phyloP scores from a whole-genome alignment of 2,329 filamentous ascomycete genomes.

The Helotiales sp. region DNA sequence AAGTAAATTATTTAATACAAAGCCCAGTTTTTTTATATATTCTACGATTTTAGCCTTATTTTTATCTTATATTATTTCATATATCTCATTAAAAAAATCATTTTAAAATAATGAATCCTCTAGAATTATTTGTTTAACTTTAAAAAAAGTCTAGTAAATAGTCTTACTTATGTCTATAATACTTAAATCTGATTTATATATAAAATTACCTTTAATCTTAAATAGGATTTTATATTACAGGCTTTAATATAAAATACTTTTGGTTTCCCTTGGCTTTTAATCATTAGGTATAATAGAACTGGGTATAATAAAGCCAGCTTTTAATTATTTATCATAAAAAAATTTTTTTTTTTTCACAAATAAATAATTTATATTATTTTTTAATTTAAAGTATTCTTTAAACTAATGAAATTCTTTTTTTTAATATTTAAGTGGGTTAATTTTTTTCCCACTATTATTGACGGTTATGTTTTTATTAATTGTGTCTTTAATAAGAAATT shows the following conservation, averaged over 20 bases:
- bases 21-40: too few relatives aligned
- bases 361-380: slow-evolving; percentile 33
- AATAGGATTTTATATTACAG: slow-evolving; percentile 47
- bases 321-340: slow-evolving; percentile 41
- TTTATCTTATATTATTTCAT: slow-evolving; percentile 39
- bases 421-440: slow-evolving; percentile 40
- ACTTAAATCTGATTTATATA: slow-evolving; percentile 44
- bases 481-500: slow-evolving; percentile 27
- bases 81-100: slow-evolving; percentile 46
- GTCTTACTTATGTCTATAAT: slow-evolving; percentile 44
- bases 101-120: too few relatives aligned
- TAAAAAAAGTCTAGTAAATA: slow-evolving; percentile 42
- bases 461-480: slow-evolving; percentile 21
- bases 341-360: slow-evolving; percentile 42
- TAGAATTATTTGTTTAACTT: slow-evolving; percentile 42
- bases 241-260: slow-evolving; percentile 46
- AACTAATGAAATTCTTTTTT: slow-evolving; percentile 36
- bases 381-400: slow-evolving; percentile 38
- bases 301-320: too few relatives aligned
- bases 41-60: slow-evolving; percentile 45
- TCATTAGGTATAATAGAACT: too few relatives aligned
- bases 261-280: slow-evolving; percentile 47
- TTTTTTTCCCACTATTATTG: slow-evolving; percentile 26
- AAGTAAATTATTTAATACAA: too few relatives aligned
- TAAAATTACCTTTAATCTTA: slow-evolving; percentile 49